Conservation (phyloP, 257 asterid genomes). For the Plectranthus barbatus region DNA sequence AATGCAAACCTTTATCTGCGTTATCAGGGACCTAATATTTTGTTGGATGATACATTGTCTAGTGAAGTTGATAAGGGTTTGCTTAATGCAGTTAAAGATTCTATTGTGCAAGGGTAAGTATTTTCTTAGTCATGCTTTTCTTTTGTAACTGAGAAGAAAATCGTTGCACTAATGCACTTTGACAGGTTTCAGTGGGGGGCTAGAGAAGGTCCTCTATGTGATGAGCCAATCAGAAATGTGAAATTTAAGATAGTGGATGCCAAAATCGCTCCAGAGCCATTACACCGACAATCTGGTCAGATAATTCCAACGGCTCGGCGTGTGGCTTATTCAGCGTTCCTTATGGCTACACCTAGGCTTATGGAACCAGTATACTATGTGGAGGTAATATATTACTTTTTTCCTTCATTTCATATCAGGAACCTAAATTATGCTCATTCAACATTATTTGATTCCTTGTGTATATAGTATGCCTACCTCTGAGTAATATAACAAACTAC, state of each 20-base stretch:
- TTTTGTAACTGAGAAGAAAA: neutral
- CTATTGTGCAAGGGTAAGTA: conserved; percentile 90
- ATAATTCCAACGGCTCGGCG: conserved; percentile 98
- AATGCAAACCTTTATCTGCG: neutral
- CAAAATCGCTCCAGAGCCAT: conserved; percentile 91
- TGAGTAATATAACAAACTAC: neutral
- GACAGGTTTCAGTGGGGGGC: conserved; percentile 99
- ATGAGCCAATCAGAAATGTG: conserved; percentile 95
- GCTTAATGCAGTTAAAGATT: conserved; percentile 82
- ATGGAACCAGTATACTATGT: conserved; percentile 96
- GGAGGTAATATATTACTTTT: conserved; percentile 41
- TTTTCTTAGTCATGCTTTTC: neutral
- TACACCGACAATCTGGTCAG: conserved; percentile 96
- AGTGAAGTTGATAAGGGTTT: conserved; percentile 92
- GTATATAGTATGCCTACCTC: neutral
- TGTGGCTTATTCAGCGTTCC: conserved; percentile 94
- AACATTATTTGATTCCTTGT: neutral
- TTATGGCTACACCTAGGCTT: conserved; percentile 93
- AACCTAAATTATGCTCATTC: neutral
- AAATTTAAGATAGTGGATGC: conserved; percentile 96
- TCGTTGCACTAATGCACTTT: conserved; percentile 10
- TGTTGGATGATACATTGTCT: conserved; percentile 88
- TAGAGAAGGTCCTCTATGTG: conserved; percentile 98
- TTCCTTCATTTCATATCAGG: neutral
- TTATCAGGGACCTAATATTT: conserved; percentile 86